phyloP scores from a whole-genome alignment of 176 grass and related monocot species.

The Triticum turgidum region DNA sequence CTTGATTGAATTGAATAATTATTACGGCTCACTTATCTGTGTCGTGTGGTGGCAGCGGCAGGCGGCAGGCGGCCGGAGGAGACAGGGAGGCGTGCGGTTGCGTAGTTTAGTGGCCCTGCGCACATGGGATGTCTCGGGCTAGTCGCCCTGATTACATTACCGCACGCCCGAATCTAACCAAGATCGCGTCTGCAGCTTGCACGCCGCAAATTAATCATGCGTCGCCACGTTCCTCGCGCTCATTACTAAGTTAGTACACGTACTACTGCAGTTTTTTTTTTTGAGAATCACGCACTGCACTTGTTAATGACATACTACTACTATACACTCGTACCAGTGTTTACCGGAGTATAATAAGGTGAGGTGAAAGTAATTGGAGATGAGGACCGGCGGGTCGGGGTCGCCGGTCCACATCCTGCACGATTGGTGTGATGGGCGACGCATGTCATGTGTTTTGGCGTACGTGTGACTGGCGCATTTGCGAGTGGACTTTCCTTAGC shows the following conservation, averaged over 20 bases:
- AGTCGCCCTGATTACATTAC: background rate
- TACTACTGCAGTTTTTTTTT: background rate
- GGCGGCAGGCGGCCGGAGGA: background rate
- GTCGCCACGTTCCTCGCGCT: background rate
- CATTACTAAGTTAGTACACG: background rate
- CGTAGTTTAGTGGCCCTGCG: constrained; percentile 24
- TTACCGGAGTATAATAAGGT: background rate
- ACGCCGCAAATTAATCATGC: background rate
- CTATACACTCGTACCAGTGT: too few relatives aligned
- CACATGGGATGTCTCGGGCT: constrained; percentile 37
- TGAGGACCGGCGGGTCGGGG: background rate
- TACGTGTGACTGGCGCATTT: background rate
- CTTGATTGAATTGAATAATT: background rate
- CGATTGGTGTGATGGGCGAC: background rate
- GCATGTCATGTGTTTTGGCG: background rate
- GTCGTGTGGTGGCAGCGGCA: background rate
- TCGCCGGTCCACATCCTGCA: background rate
- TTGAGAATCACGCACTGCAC: background rate
- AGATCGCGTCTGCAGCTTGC: constrained; percentile 23
- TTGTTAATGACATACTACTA: background rate
- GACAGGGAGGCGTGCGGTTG: constrained; percentile 5
- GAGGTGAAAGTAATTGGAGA: background rate
- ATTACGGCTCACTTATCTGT: background rate
- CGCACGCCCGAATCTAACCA: constrained; percentile 41
- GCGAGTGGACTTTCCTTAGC: background rate